Percentiles rank a stretch among this genome's conserved stretches.
Evolutionary conservation across 805 yeast genomes (phyloP).

Genomic region (Wickerhamiella galacta): DNA sequence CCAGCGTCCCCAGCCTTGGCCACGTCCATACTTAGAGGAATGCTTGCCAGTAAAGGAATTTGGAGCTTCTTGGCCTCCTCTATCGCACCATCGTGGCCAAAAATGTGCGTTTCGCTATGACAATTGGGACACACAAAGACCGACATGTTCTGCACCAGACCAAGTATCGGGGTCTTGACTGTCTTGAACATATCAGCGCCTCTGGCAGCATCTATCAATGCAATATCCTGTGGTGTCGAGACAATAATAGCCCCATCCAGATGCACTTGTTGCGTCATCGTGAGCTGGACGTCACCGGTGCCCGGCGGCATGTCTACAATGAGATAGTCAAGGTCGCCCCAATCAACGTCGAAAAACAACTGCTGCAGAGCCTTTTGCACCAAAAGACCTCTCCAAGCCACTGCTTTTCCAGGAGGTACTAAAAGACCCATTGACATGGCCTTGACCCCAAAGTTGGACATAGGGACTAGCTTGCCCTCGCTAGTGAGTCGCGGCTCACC

Average conservation of each 20-base stretch:
- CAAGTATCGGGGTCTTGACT: constrained; percentile 54
- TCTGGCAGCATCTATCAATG: constrained; percentile 60
- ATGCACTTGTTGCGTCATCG: constrained; percentile 61
- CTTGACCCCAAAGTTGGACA: constrained; percentile 56
- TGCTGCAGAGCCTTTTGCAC: constrained; percentile 80
- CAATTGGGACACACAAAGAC: constrained; percentile 62
- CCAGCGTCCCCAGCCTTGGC: constrained; percentile 50
- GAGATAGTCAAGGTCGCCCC: constrained; percentile 50
- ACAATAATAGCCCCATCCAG: constrained; percentile 71
- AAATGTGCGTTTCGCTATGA: constrained; percentile 51
- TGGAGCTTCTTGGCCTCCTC: constrained; percentile 32
- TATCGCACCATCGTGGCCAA: constrained; percentile 50
- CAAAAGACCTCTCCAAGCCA: constrained; percentile 78
- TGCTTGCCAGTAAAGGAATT: constrained; percentile 40
- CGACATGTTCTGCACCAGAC: constrained; percentile 75
- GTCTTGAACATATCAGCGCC: constrained; percentile 67
- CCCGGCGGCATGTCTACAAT: constrained; percentile 85
- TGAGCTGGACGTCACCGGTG: constrained; percentile 74
- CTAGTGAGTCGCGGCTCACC: constrained; percentile 50
- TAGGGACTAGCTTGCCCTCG: constrained; percentile 43
- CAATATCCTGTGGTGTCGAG: constrained; percentile 76
- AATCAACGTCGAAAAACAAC: constrained; percentile 63
- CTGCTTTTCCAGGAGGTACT: constrained; percentile 42
- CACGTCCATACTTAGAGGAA: constrained; percentile 49
- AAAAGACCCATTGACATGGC: constrained; percentile 86